phyloP scores from a whole-genome alignment of 352 stramenopile genomes.

The Globisporangium uncinulatum region DNA sequence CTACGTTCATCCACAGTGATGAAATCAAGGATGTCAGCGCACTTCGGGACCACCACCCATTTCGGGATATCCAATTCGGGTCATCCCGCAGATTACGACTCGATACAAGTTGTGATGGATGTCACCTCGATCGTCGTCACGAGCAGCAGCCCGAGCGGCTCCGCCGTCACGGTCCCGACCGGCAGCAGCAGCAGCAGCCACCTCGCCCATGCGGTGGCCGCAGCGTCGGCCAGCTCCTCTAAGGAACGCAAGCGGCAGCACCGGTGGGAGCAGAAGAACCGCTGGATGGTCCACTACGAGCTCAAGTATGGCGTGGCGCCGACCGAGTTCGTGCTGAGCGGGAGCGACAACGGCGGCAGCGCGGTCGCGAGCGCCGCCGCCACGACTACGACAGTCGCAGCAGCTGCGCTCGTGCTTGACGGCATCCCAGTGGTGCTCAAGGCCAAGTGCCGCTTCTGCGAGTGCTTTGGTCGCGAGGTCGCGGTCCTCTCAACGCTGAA shows the following conservation, averaged over 20 bases:
- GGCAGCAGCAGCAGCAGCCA: neutral
- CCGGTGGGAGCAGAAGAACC: slow-evolving; percentile 61
- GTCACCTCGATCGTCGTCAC: neutral
- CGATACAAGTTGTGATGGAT: no score
- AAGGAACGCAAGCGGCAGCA: slow-evolving; percentile 47
- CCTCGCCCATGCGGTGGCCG: neutral
- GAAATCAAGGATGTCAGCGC: no score
- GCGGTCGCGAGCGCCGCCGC: slow-evolving; percentile 1
- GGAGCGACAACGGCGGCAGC: slow-evolving; percentile 7
- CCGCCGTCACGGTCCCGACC: neutral
- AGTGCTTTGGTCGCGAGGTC: slow-evolving; percentile 42
- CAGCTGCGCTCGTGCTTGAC: slow-evolving; percentile 8
- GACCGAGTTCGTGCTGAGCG: slow-evolving; percentile 26
- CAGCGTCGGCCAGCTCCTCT: slow-evolving; percentile 1
- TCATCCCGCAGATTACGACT: neutral
- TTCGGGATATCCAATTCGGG: neutral
- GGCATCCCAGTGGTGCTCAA: slow-evolving; percentile 28
- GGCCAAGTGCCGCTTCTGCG: slow-evolving; percentile 57
- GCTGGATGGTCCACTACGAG: slow-evolving; percentile 56
- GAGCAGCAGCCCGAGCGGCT: neutral
- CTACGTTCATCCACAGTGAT: no score
- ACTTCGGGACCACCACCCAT: neutral
- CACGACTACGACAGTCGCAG: neutral
- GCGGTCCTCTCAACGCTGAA: neutral
- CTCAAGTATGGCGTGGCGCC: slow-evolving; percentile 55